Conservation (phyloP, 345 rosid species). For the Hibiscus tridactylites region DNA sequence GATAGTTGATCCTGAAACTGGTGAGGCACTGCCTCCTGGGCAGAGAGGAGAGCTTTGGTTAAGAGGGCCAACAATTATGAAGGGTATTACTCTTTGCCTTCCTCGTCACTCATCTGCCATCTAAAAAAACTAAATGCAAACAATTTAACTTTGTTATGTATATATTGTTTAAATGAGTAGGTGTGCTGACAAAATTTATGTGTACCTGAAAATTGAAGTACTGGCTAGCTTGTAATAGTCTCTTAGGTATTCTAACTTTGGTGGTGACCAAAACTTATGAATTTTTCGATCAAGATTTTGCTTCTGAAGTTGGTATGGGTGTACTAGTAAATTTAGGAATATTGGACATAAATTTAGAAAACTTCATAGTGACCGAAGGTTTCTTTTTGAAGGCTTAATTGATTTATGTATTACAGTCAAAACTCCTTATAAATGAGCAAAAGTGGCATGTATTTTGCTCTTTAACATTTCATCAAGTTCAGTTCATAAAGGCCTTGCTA, state of each 20-base stretch:
- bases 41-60: constrained; percentile 79
- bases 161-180: background rate
- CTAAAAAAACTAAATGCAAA: background rate
- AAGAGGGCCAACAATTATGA: constrained; percentile 73
- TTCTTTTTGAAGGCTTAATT: too few species aligned
- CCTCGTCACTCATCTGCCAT: too few species aligned
- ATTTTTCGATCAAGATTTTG: too few species aligned
- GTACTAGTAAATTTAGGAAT: too few species aligned
- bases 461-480: background rate
- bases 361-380: too few species aligned
- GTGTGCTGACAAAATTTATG: background rate
- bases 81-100: constrained; percentile 31
- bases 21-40: constrained; percentile 63
- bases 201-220: background rate
- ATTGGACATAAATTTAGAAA: too few species aligned
- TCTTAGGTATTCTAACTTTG: background rate
- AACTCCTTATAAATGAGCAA: background rate
- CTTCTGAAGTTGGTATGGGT: too few species aligned
- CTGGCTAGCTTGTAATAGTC: background rate
- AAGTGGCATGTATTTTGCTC: background rate
- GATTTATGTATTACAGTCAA: background rate
- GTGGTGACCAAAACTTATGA: background rate
- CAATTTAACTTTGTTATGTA: background rate
- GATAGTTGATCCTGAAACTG: constrained; percentile 74
- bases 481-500: background rate